Evolutionary conservation across 495 filamentous ascomycete genomes (phyloP), one percentile per base, ranked within the genome.

Genomic region (Jackrogersella minutella): DNA sequence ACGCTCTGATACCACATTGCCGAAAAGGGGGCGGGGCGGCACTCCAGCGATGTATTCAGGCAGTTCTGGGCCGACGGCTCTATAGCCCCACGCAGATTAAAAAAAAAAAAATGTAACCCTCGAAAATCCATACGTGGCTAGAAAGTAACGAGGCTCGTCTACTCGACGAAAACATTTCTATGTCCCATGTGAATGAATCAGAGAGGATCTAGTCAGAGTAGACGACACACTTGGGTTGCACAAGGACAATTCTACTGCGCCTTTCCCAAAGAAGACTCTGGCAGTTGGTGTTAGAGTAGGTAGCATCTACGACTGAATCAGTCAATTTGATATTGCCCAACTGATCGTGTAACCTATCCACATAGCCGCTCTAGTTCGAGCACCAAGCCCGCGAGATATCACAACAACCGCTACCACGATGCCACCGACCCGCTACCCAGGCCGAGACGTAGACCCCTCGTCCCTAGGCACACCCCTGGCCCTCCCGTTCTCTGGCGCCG

Each of bases 401-500:
- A 16, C 59, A 26, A 49, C 16, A 6, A 1, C 16, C 37, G 21
- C 50, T 11, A 44, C 37, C 34, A 17, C 43, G 9, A 69, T 69
- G 66, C 41, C 60, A 24, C 34, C 66, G 21, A 69, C 59, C 16
- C 66, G 66, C 50, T 69, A 64, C 34, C 13, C 40, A 14, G 17
- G 60, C 22, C 66, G 41, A 0, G 54, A 54, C 24, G 62, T 47
- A 33, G 80, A 85, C 69, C 69, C 81, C 2, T 70, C 77, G 8
- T 80, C 81, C 9, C 76, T 91, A 24, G 85, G 78, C 14, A 63
- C 84, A 57, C 84, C 86, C 2, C 77, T 90, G 9, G 60, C 80
- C 14, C 87, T 89, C 64, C 66, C 78, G 34, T 90, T 88, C 79
- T 83, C 84, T 46, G 79, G 80, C 50, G 79, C 77, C 49, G 80